Evolutionary conservation across 2,329 filamentous ascomycete genomes (phyloP), one percentile per base, ranked within the genome.

Genomic region (Apiospora marii): DNA sequence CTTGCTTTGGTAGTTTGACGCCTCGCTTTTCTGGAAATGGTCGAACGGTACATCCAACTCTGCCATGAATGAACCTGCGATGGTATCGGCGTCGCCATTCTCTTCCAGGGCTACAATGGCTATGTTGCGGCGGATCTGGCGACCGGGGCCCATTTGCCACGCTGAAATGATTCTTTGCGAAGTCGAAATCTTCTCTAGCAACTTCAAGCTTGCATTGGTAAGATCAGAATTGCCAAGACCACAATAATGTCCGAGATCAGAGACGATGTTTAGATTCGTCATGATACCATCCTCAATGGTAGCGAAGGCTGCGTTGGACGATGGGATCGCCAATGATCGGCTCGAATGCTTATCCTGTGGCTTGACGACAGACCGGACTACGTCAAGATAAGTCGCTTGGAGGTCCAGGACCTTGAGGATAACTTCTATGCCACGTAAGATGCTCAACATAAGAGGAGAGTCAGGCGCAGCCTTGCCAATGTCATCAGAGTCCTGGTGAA

Each of bases 251-350:
- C 95, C 95, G 34, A 99, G 85, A 76, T 96, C 92, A 4, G 95
- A 92, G 53, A 98, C 89, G 8, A 98, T 85, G 58, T 89, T 87
- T 41, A 99, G 85, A 77, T 96, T 92, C 72, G 92, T 94, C 51
- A 98, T 87, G 27, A 99, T 87, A 10, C 94, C 95, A 79, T 99
- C 97, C 80, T 98, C 96, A 78, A 99, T 96, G 0, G 93, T 95
- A n/a, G 93, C 88, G 76, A 96, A 93, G 0, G 94, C 91, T 7
- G 92, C 89, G 77, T 93, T 94, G 0, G 92, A 78, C 10, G 74
- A 74, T 14, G 80, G 80, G 61, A 75, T 80, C 70, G 74, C 80
- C 12, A 73, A 68, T 22, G 80, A 81, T 41, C 80, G 79, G 67
- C 77, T 79, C 71, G 76, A 77, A 8, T 74, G 51, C 67, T 87